phyloP scores from a whole-genome alignment of 2,329 filamentous ascomycete genomes.

The Allantophomopsis cytisporea region DNA sequence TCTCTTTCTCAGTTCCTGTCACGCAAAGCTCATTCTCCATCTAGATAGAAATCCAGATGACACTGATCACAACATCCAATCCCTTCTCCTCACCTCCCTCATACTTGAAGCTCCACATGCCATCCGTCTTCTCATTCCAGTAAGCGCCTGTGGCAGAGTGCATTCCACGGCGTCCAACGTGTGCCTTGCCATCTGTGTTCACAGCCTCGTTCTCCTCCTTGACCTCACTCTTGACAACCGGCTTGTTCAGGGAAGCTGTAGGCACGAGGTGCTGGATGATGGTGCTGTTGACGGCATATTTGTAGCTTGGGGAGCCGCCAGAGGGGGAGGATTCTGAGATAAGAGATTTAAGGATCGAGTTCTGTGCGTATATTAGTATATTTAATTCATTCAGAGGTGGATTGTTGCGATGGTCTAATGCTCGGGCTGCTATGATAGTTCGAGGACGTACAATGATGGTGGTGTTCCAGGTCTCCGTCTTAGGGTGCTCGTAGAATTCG shows the following conservation, averaged over 20 bases:
- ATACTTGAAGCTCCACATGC: slow-evolving; percentile 83
- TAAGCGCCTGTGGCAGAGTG: slow-evolving; percentile 75
- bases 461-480: slow-evolving; percentile 81
- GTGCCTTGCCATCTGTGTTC: slow-evolving; percentile 50
- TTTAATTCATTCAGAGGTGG: not conserved
- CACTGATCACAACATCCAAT: slow-evolving; percentile 56
- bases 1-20: no score
- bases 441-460: slow-evolving; percentile 65
- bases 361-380: slow-evolving; percentile 28
- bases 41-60: slow-evolving; percentile 55
- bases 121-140: slow-evolving; percentile 85
- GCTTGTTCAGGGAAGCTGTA: slow-evolving; percentile 48
- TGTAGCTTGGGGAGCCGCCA: slow-evolving; percentile 54
- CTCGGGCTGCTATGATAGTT: not conserved
- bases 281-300: slow-evolving; percentile 95
- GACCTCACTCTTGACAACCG: slow-evolving; percentile 33
- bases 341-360: slow-evolving; percentile 62
- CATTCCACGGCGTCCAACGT: slow-evolving; percentile 79
- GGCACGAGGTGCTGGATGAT: slow-evolving; percentile 88
- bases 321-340: slow-evolving; percentile 60
- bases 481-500: slow-evolving; percentile 75
- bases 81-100: slow-evolving; percentile 55
- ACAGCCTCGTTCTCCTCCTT: slow-evolving; percentile 20
- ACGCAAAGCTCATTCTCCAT: no score
- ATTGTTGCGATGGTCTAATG: no score